Conservation (phyloP, 148 eudicot genomes). For the Heliosperma pusillum region DNA sequence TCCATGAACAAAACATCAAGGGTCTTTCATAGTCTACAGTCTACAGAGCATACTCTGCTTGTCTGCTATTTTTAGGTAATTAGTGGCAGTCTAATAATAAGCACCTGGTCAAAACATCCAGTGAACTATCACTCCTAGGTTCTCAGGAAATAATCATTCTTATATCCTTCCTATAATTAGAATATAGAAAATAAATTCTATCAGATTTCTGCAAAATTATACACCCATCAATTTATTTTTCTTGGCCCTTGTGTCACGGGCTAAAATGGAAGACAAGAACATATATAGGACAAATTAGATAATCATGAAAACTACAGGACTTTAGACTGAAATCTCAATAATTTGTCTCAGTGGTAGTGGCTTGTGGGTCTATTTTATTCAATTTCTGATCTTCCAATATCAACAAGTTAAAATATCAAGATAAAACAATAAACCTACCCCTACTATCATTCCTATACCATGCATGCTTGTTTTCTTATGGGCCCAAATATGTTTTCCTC, state of each 20-base stretch:
- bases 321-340: slow-evolving; percentile 1
- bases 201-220: slow-evolving; percentile 1
- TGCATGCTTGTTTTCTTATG: slow-evolving; percentile 24
- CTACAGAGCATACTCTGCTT: neutral
- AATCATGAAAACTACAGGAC: slow-evolving; percentile 22
- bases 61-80: neutral
- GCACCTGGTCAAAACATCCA: neutral
- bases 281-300: slow-evolving; percentile 7
- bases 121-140: neutral
- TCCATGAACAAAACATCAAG: neutral
- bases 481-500: slow-evolving; percentile 15
- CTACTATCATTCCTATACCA: slow-evolving; percentile 14
- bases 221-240: slow-evolving; percentile 11
- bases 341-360: neutral
- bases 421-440: neutral
- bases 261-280: slow-evolving; percentile 9
- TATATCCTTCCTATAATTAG: neutral
- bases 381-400: neutral
- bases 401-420: too few species aligned
- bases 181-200: neutral
- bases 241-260: slow-evolving; percentile 29
- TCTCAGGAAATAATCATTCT: neutral
- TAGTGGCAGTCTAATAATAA: neutral
- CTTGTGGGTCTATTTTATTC: slow-evolving; percentile 15
- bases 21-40: neutral